phyloP scores from a whole-genome alignment of 257 asterid genomes.

The Plectranthus barbatus region DNA sequence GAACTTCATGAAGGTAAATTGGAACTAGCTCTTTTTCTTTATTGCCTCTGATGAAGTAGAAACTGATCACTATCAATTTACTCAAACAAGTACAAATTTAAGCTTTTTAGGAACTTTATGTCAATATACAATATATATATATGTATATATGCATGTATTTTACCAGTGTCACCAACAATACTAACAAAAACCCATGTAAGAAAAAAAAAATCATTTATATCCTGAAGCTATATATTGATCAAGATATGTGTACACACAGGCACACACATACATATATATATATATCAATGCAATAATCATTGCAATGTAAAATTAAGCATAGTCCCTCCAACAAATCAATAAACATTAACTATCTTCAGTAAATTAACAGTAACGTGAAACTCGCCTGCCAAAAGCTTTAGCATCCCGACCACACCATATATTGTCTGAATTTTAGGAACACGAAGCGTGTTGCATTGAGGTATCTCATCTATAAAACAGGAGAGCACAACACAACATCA shows the following conservation, averaged over 20 bases:
- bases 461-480: slow-evolving; percentile 56
- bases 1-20: neutral
- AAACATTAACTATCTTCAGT: neutral
- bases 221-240: neutral
- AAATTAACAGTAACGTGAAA: slow-evolving; percentile 6
- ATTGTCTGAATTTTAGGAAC: slow-evolving; percentile 76
- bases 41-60: neutral
- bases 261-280: neutral
- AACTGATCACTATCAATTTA: neutral
- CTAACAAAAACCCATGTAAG: neutral
- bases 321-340: neutral
- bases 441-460: slow-evolving; percentile 56
- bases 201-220: neutral
- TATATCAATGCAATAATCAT: neutral
- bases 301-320: neutral
- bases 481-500: neutral
- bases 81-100: neutral
- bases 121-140: neutral
- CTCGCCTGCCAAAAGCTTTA: slow-evolving; percentile 85
- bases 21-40: neutral
- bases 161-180: neutral
- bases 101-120: neutral
- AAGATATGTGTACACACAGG: neutral
- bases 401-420: slow-evolving; percentile 83
- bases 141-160: neutral